Base-by-base conservation (phyloP, 176 grass and related monocot genomes). In the Rhynchospora tenuis region DNA sequence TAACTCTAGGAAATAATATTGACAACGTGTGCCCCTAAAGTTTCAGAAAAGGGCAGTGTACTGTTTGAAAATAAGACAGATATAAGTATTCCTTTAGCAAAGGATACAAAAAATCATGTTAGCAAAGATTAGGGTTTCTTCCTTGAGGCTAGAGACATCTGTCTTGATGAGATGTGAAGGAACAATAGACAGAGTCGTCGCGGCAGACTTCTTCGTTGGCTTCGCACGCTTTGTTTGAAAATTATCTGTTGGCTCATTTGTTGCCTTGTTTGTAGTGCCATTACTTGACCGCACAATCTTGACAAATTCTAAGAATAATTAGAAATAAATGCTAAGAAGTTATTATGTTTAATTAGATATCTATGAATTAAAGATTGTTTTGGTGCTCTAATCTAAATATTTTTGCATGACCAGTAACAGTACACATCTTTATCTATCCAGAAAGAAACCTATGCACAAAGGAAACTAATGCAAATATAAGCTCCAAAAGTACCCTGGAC, bases 81-180 rank as follows among this genome's bases (percentile, higher is more conserved):
- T 27, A 75, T 4, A 75, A 54, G 5, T 10, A 8, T 4, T 4
- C 65, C 9, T 69, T 43, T n/a, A 17, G 31, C 15, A 75, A 89
- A 98, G 90, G 95, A 98, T 98, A 98, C 95, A 98, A 60, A 98
- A 93, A 76, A 93, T 89, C 88, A 89, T 88, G 64, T 91, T 94
- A 58, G 89, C 83, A 91, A 98, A 98, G 86, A 98, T 94, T 69
- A 82, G 74, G 16, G 90, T 93, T 87, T 98, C 90, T 47, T 81
- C 95, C 69, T 91, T 92, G 29, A 98, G 87, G 84, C 84, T 83
- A 73, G 95, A 98, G 42, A 90, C 78, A 87, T 94, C 92, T 19
- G 92, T 94, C 68, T 94, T 91, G 80, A 93, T 82, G 87, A 98
- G 84, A 94, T 94, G 92, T 79, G 95, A 89, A 87, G 90, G 90